phyloP scores from a whole-genome alignment of 208 protist species.

The Leishmania mexicana region DNA sequence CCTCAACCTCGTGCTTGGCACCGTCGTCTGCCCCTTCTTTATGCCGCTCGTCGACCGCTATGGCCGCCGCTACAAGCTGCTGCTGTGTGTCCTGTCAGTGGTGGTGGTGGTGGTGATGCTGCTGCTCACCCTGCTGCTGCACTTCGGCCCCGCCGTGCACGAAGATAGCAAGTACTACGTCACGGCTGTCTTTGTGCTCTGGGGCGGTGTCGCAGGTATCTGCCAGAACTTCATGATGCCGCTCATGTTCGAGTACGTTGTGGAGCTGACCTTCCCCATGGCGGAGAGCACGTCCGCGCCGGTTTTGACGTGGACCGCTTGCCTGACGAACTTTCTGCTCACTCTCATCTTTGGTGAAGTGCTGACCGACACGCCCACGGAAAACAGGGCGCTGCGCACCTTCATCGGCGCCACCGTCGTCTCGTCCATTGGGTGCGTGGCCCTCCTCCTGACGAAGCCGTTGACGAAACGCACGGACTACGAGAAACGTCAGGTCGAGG shows the following conservation, averaged over 20 bases:
- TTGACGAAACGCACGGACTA: conserved; percentile 53
- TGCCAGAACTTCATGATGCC: conserved; percentile 87
- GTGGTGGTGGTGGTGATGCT: conserved; percentile 47
- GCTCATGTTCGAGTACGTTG: conserved; percentile 82
- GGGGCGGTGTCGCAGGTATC: conserved; percentile 61
- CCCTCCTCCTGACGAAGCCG: conserved; percentile 50
- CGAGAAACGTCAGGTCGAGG: conserved; percentile 36
- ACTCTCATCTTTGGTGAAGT: conserved; percentile 66
- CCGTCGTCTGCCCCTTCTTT: conserved; percentile 67
- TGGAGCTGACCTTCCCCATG: conserved; percentile 83
- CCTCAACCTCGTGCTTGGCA: conserved; percentile 67
- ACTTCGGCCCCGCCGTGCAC: conserved; percentile 62
- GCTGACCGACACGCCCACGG: conserved; percentile 50
- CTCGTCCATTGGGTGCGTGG: conserved; percentile 48
- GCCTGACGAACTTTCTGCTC: conserved; percentile 63
- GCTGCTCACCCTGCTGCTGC: conserved; percentile 55
- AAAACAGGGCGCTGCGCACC: conserved; percentile 40
- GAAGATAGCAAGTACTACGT: conserved; percentile 43
- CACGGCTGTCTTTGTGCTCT: conserved; percentile 47
- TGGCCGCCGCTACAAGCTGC: conserved; percentile 55
- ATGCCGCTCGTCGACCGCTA: conserved; percentile 54
- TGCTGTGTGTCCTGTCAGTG: conserved; percentile 43
- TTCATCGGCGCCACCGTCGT: conserved; percentile 70
- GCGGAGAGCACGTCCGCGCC: conserved; percentile 73
- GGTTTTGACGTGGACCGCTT: conserved; percentile 71